Percentiles rank a stretch among this genome's conserved stretches.
phyloP scores from a whole-genome alignment of 2,329 filamentous ascomycete genomes.

The Aspergillus persii region DNA sequence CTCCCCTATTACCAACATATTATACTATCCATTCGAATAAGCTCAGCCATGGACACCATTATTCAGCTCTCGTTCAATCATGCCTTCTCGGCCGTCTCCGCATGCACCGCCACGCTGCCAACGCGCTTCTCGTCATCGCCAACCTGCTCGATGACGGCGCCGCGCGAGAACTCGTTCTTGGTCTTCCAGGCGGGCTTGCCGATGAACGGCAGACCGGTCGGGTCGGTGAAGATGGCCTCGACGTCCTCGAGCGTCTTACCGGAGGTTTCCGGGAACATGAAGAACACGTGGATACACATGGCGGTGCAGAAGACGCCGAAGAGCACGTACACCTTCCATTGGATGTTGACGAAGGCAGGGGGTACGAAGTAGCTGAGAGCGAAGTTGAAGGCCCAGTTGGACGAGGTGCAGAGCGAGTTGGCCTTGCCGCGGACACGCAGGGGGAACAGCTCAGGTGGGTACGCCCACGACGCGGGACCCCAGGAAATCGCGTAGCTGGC shows the following conservation, averaged over 20 bases:
- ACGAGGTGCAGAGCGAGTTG: conserved; percentile 58
- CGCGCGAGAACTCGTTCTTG: conserved; percentile 28
- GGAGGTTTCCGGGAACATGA: conserved; percentile 66
- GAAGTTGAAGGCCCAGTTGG: conserved; percentile 64
- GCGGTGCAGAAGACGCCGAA: conserved; percentile 70
- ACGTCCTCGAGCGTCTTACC: conserved; percentile 76
- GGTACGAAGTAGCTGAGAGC: conserved; percentile 56
- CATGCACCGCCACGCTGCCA: conserved; percentile 10
- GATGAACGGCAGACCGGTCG: conserved; percentile 34
- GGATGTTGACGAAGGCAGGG: conserved; percentile 55
- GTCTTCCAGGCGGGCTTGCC: conserved; percentile 42
- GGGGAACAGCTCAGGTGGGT: conserved; percentile 62
- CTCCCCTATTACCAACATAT: neutral
- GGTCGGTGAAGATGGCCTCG: conserved; percentile 63
- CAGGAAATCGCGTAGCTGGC: conserved; percentile 65
- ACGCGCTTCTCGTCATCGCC: conserved; percentile 27
- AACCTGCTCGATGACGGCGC: conserved; percentile 29
- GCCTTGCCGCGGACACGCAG: conserved; percentile 63
- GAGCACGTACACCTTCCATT: conserved; percentile 66
- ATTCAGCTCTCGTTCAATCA: neutral
- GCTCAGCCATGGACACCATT: neutral
- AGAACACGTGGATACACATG: conserved; percentile 65
- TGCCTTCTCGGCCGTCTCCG: conserved; percentile 4
- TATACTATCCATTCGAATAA: neutral
- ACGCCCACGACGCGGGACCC: conserved; percentile 60